Evolutionary conservation across 2,329 filamentous ascomycete species (phyloP).

Genomic region (Neonectria punicea): DNA sequence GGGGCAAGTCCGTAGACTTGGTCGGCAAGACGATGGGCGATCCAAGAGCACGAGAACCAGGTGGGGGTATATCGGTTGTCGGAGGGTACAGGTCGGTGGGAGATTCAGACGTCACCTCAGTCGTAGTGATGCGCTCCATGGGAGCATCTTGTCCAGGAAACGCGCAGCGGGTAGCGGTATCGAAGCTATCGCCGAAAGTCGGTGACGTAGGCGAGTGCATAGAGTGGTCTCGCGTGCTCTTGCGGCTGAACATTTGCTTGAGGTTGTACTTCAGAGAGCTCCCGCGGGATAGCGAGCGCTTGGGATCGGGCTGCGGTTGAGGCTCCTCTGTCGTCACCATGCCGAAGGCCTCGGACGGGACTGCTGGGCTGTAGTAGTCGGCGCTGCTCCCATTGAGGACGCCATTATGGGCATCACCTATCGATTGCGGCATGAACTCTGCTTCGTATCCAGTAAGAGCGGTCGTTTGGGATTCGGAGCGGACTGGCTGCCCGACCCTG

Average conservation of each 20-base stretch:
- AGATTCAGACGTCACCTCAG: conserved; percentile 43
- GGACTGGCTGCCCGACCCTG: conserved; percentile 20
- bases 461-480: conserved; percentile 31
- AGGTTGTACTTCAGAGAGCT: conserved; percentile 51
- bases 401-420: conserved; percentile 43
- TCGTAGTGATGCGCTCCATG: conserved; percentile 39
- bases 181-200: conserved; percentile 29
- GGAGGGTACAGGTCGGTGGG: conserved; percentile 44
- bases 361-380: conserved; percentile 55
- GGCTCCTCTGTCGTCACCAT: conserved; percentile 47
- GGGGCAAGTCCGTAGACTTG: conserved; percentile 13
- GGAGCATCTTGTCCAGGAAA: conserved; percentile 28
- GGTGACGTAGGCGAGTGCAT: conserved; percentile 41
- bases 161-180: conserved; percentile 19
- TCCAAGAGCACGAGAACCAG: conserved; percentile 32
- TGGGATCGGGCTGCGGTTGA: conserved; percentile 36
- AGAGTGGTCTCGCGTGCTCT: conserved; percentile 46
- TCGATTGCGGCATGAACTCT: conserved; percentile 44
- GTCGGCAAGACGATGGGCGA: conserved; percentile 37
- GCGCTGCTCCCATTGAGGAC: conserved; percentile 51
- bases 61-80: conserved; percentile 26
- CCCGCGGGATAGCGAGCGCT: conserved; percentile 45
- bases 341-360: conserved; percentile 55
- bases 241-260: conserved; percentile 50
- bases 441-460: conserved; percentile 37